phyloP scores from a whole-genome alignment of 345 rosid species.

The Tarenaya hassleriana region DNA sequence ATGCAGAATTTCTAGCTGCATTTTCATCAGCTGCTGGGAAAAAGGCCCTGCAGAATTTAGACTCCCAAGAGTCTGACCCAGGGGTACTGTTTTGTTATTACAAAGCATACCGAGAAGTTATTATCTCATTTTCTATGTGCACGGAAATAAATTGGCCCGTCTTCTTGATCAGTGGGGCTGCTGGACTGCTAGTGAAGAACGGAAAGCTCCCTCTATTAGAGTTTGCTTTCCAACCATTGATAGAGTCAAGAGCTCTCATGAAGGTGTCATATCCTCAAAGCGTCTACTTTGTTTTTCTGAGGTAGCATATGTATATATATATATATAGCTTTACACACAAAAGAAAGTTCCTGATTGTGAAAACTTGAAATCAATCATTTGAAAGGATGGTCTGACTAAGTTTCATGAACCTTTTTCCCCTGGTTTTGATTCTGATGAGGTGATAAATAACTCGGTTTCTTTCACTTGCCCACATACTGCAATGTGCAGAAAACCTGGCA shows the following conservation, averaged over 20 bases:
- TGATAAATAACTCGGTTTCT: too few species aligned
- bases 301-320: conserved; percentile 34
- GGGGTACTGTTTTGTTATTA: conserved; percentile 50
- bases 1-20: conserved; percentile 65
- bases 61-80: conserved; percentile 94
- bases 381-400: background rate
- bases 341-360: background rate
- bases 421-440: too few species aligned
- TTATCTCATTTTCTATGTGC: conserved; percentile 5
- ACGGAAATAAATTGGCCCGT: conserved; percentile 2
- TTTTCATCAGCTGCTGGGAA: conserved; percentile 85
- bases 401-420: conserved; percentile 1
- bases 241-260: conserved; percentile 56
- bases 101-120: background rate
- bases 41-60: conserved; percentile 43
- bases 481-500: conserved; percentile 84
- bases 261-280: conserved; percentile 60
- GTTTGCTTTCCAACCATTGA: conserved; percentile 80
- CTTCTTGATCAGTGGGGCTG: conserved; percentile 71
- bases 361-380: background rate
- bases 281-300: conserved; percentile 83
- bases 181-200: conserved; percentile 85
- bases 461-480: too few species aligned
- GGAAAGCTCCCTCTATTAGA: conserved; percentile 60
- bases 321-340: background rate